Base-by-base conservation (phyloP, 2,329 filamentous ascomycete genomes). In the Cladosporium halotolerans region DNA sequence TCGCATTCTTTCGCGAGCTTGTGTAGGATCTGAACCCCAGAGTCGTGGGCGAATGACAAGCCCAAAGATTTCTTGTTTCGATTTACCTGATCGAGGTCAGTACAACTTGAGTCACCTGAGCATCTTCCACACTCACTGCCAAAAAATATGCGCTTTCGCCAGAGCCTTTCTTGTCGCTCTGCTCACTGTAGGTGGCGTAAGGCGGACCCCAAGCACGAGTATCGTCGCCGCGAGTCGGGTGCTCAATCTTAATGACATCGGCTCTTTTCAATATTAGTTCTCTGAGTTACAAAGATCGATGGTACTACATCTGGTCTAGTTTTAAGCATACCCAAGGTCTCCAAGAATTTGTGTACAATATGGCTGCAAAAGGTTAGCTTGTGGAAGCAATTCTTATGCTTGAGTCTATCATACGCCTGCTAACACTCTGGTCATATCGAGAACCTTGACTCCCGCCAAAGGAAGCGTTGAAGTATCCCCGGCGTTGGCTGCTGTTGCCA, bases 301-400 rank as follows among this genome's bases (percentile, higher is more conserved):
- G 23, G 23, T 28, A 7, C 23, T 28, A 28, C 23, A 28, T 28
- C 23, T 4, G 3, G 23, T 28, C 7, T 4, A 28, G 23, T 3
- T 3, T 60, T 63, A 58, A 66, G 57, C 83, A 70, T 82, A 96
- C 92, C 93, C 93, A 62, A 99, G 79, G 72, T 99, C 93, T 53
- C 92, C 93, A 9, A 99, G 74, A 51, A 99, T 96, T 70, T 99
- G 93, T 36, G 93, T 97, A 65, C 90, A 96, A 67, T 97, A 97
- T 60, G 93, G 93, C 89, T 97, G 64, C 11, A 2, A 5, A 8
- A 9, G 14, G 48, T 63, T 33, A 67, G 57, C 49, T 47, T 28
- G 5, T 28, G 23, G 23, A 28, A 4, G 23, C 23, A 5, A 28
- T 28, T 28, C 23, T 28, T 28, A 28, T 28, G 23, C 23, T 28